These are phyloP conservation scores for Pleurotus eryngii DNA, from an alignment of 768 basidiomycete genomes.

Conservation along the genomic window DNA sequence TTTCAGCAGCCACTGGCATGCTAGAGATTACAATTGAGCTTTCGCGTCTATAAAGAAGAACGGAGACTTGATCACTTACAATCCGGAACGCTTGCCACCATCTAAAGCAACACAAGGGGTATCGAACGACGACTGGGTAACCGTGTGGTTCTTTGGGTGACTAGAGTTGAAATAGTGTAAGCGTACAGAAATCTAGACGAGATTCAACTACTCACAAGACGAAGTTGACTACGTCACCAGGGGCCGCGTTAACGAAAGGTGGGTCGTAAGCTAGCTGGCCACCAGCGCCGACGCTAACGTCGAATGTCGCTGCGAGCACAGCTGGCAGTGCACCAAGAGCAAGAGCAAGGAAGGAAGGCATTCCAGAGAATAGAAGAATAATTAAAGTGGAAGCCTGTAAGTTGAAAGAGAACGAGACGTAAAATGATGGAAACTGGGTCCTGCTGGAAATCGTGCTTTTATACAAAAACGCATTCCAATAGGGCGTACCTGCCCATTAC, in stretches of 20 bases:
- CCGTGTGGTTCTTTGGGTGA: constrained; percentile 48
- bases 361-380: neutral
- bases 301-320: constrained; percentile 22
- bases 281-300: constrained; percentile 34
- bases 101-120: constrained; percentile 26
- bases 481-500: neutral
- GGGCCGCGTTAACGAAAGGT: constrained; percentile 32
- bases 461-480: neutral
- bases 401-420: neutral
- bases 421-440: neutral
- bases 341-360: constrained; percentile 13
- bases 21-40: constrained; percentile 11
- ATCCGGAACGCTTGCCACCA: constrained; percentile 31
- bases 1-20: constrained; percentile 38
- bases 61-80: constrained; percentile 24
- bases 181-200: constrained; percentile 13
- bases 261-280: constrained; percentile 31
- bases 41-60: neutral
- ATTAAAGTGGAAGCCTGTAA: neutral
- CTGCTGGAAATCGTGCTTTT: neutral
- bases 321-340: constrained; percentile 24
- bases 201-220: constrained; percentile 36
- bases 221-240: constrained; percentile 47
- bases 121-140: constrained; percentile 45
- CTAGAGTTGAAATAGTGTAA: constrained; percentile 16